Evolutionary conservation across 2,329 filamentous ascomycete species (phyloP).

Genomic region (Sarocladium brachiariae): DNA sequence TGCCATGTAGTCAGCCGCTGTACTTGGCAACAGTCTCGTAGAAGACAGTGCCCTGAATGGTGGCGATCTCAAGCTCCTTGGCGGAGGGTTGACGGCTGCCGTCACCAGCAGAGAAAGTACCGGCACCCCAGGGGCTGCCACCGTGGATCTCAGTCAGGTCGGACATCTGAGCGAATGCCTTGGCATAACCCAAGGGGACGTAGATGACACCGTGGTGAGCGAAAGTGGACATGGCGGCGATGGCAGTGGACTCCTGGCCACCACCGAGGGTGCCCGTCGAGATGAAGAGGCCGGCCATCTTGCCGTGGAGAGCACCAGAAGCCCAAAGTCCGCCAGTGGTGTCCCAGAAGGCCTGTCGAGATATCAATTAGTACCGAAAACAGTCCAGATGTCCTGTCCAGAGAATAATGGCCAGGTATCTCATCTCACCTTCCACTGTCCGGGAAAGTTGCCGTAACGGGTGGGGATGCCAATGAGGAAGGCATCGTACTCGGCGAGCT

Average conservation of each 20-base stretch:
- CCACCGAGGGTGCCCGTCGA: constrained; percentile 78
- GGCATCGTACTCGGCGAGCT: constrained; percentile 72
- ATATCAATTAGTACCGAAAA: constrained; percentile 4
- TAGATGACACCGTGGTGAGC: constrained; percentile 92
- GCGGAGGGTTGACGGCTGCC: constrained; percentile 74
- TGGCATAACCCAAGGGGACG: constrained; percentile 91
- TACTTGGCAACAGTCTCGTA: constrained; percentile 68
- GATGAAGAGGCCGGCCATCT: constrained; percentile 87
- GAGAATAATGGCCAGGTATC: background rate
- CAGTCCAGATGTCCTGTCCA: too few relatives aligned
- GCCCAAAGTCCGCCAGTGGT: constrained; percentile 80
- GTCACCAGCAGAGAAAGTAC: constrained; percentile 74
- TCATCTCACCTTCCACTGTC: constrained; percentile 71
- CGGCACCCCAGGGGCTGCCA: constrained; percentile 87
- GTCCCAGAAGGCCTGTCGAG: constrained; percentile 69
- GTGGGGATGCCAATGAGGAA: constrained; percentile 94
- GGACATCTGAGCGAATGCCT: constrained; percentile 61
- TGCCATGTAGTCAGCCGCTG: constrained; percentile 72
- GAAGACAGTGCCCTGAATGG: constrained; percentile 78
- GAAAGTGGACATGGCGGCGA: constrained; percentile 77
- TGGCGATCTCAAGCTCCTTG: constrained; percentile 73
- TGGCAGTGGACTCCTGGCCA: constrained; percentile 84
- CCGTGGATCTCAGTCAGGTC: constrained; percentile 77
- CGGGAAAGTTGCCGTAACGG: constrained; percentile 93
- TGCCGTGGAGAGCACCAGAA: constrained; percentile 70